phyloP scores from a whole-genome alignment of 2,329 filamentous ascomycete species.

The Beauveria varroae region DNA sequence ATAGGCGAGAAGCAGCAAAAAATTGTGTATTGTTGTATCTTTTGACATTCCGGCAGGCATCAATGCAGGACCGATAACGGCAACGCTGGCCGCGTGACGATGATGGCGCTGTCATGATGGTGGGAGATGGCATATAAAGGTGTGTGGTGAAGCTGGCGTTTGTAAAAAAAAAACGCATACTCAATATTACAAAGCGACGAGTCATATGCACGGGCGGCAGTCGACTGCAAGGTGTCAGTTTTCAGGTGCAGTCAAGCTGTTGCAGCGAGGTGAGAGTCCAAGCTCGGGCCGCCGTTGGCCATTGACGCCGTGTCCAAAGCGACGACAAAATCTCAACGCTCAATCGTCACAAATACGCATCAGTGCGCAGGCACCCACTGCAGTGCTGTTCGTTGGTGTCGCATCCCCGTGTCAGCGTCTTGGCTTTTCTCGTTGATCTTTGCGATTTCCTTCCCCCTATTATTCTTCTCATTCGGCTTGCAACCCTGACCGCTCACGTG shows the following conservation, averaged over 20 bases:
- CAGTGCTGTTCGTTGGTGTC: neutral
- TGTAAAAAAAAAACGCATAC: neutral
- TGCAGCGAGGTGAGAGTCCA: neutral
- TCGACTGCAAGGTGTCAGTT: neutral
- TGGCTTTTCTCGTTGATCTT: no score
- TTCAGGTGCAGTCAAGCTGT: neutral
- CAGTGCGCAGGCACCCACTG: neutral
- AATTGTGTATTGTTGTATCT: neutral
- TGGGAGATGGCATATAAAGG: no score
- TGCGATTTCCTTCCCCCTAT: neutral
- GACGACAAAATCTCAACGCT: neutral
- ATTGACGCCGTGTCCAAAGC: neutral
- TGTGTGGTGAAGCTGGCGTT: neutral
- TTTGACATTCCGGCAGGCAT: neutral
- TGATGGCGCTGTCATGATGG: neutral
- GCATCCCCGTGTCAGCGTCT: no score
- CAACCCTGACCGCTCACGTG: constrained; percentile 5
- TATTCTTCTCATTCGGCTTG: neutral
- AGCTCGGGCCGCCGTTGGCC: neutral
- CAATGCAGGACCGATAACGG: neutral
- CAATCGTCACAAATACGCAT: neutral
- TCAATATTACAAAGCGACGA: neutral
- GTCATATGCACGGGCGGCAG: neutral
- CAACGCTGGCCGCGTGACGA: neutral
- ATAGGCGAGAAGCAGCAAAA: neutral